Evolutionary conservation across 1,139 yeast genomes (phyloP).

Genomic region (Hemisphaericaspora subhashii): DNA sequence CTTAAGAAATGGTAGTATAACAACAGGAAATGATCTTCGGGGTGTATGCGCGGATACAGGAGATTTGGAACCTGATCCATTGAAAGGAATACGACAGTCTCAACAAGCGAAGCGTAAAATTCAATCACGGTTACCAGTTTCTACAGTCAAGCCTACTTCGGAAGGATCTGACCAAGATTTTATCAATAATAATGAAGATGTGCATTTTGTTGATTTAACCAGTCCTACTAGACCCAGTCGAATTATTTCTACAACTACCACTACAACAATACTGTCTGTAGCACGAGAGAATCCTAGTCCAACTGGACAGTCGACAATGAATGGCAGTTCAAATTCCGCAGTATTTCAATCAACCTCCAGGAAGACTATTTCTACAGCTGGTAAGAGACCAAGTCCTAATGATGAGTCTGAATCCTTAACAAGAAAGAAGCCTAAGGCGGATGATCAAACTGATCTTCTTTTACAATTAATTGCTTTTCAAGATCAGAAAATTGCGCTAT

Average conservation of each 20-base stretch:
- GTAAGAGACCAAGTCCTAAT: not conserved
- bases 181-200: not conserved
- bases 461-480: constrained; percentile 16
- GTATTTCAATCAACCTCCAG: too few species aligned
- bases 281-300: not conserved
- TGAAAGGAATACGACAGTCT: not conserved
- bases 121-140: constrained; percentile 3
- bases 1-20: too few species aligned
- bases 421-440: not conserved
- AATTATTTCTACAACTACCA: not conserved
- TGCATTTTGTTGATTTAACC: not conserved
- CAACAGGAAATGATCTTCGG: too few species aligned
- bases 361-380: not conserved
- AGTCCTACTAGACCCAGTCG: not conserved
- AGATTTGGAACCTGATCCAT: too few species aligned
- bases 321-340: too few species aligned
- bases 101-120: not conserved
- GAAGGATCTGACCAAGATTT: too few species aligned
- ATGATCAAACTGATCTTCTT: not conserved
- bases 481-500: constrained; percentile 26
- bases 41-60: too few species aligned
- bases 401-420: not conserved
- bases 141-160: not conserved
- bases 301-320: too few species aligned
- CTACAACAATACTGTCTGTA: not conserved